Evolutionary conservation across 306 rosid genomes (phyloP), one percentile per base, ranked within the genome.

Genomic region (Prunus salicina): DNA sequence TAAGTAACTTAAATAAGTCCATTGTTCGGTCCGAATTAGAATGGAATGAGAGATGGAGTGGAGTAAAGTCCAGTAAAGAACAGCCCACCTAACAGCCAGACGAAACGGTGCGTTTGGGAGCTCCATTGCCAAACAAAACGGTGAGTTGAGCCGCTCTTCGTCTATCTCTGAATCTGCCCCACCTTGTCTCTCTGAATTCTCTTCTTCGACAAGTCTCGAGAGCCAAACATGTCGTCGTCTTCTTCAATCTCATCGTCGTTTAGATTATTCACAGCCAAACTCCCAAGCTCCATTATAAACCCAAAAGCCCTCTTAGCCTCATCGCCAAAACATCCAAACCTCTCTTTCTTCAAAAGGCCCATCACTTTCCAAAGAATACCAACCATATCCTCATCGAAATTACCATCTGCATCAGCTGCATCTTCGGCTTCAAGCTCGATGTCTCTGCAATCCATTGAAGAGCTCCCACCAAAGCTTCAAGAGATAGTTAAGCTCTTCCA

Each of bases 381-480:
- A 79, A 85, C 86, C 45, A 75, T 55, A 67, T 60, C 67, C 18
- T 46, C 82, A 15, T 51, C 75, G 32, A 32, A 55, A 11, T 12
- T 47, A 3, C 6, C 32, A 34, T 12, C 70, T 22, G 12, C 82
- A 3, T 67, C 9, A 38, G 43, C 58, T 19, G 22, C 84, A 2
- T 69, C 86, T 2, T 38, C 84, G 15, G 64, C 88, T 13, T 62
- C 90, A 2, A 57, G 83, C 76, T 75, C 88, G 1, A 56, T 83
- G 38, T 78, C 93, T 12, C 88, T 87, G 50, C 96, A 91, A 74
- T 86, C 99, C 67, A 18, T 86, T n/a, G 93, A 89, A 74, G 97
- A 91, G n/a, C 97, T 96, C 20, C 97, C 99, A 61, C 92, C 99
- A 0, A 96, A 91, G 91, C 99, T 92, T 70, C 98, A 83, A 72